A percentile compares a stretch with the other conserved stretches of the same genome.
phyloP scores from a whole-genome alignment of 306 rosid genomes.

The Fragaria nilgerrensis region DNA sequence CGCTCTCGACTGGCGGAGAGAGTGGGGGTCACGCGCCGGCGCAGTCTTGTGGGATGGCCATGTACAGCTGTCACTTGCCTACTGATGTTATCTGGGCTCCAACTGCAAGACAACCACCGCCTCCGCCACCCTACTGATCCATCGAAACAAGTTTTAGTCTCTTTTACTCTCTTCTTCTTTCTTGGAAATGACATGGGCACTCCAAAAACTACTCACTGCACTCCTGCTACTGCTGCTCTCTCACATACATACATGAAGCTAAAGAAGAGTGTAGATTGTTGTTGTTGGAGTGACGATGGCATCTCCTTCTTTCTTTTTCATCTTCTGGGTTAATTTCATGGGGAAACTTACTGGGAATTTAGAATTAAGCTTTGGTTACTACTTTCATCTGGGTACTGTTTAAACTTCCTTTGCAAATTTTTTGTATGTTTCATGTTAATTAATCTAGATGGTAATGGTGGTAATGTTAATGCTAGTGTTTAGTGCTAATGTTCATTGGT shows the following conservation, averaged over 20 bases:
- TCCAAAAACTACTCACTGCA: neutral
- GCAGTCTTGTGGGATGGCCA: conserved; percentile 66
- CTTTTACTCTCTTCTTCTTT: neutral
- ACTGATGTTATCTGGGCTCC: conserved; percentile 90
- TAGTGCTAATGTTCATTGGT: neutral
- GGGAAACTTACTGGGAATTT: conserved; percentile 6
- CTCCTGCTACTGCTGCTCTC: neutral
- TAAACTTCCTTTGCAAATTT: neutral
- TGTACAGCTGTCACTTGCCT: conserved; percentile 67
- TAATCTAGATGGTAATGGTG: neutral
- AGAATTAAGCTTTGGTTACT: neutral
- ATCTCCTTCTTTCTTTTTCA: neutral
- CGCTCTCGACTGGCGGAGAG: conserved; percentile 42
- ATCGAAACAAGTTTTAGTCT: neutral
- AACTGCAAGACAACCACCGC: conserved; percentile 56
- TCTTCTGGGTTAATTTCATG: neutral
- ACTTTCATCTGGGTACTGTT: neutral
- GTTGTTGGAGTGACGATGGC: neutral
- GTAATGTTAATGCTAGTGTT: neutral
- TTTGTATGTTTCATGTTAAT: neutral
- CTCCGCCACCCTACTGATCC: conserved; percentile 64
- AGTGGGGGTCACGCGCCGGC: conserved; percentile 49
- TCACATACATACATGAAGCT: neutral
- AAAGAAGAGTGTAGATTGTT: neutral
- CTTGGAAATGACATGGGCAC: neutral